Base-by-base conservation (phyloP, 805 yeast species). In the Pichia thaimueangensis region DNA sequence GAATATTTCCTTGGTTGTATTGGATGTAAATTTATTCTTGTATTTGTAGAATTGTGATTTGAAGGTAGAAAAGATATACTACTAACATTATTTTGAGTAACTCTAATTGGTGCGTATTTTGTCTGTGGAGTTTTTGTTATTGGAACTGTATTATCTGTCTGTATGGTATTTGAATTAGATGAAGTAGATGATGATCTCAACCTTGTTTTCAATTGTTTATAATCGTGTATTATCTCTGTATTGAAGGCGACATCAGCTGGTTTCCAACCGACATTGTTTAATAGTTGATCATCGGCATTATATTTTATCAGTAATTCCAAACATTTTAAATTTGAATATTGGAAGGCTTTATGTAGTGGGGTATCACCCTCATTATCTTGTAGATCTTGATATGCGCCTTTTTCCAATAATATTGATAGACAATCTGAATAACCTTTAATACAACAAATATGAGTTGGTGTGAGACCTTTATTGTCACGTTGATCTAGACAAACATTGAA, bases 291-390 rank as follows among this genome's bases (percentile, higher is more conserved):
- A 45, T 78, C 73, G 1, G 77, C 74, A 17, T 71, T 68, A 24
- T 74, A 65, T 15, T 64, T 66, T 0, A 81, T 59, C 34, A 84
- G 60, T 27, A 80, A 56, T 40, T 73, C 69, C 47, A 78, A 60
- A 35, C 85, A 78, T 37, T 73, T 73, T 13, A 74, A 53, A 46
- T 76, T 74, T 6, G 89, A 91, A 52, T 71, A 76, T 42, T 82
- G 81, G 50, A 86, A 72, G 0, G 96, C 95, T 40, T 83, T 67
- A 61, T 91, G 97, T 32, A 91, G 64, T 0, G 96, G 86, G 3
- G 95, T 80, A 55, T 87, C 85, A 1, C 93, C 95, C 13, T 74
- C 74, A 9, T 68, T 64, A 57, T 93, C 95, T 42, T 77, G 80
- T 5, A 78, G 58, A 51, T 83, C 80, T 35, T 87, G 69, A 53